A percentile compares a stretch with the other conserved stretches of the same genome.
Conservation (phyloP, 345 rosid genomes). For the Aquilaria malaccensis region DNA sequence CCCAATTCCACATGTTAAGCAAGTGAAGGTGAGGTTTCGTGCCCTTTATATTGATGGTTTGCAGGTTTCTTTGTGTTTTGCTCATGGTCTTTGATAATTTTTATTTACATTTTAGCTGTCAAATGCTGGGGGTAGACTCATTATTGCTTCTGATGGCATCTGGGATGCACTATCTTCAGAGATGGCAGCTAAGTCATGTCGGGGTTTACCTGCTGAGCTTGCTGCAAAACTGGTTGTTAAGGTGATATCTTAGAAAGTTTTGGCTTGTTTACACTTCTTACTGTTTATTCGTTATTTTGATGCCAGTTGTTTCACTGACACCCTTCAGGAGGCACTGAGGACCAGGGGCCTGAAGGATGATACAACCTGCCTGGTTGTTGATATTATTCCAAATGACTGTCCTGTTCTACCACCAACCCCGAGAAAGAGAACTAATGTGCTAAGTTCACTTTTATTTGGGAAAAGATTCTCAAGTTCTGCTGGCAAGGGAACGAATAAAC, state of each 20-base stretch:
- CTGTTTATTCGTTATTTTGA: conserved; percentile 8
- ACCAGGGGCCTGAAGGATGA: conserved; percentile 98
- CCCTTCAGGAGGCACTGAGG: conserved; percentile 81
- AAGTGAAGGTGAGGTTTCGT: conserved; percentile 71
- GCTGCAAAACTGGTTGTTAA: conserved; percentile 97
- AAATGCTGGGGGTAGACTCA: conserved; percentile 89
- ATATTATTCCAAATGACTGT: conserved; percentile 77
- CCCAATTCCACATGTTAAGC: conserved; percentile 97
- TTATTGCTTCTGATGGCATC: conserved; percentile 98
- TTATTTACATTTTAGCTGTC: conserved; percentile 52
- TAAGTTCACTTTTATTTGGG: conserved; percentile 58
- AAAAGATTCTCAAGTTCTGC: conserved; percentile 39
- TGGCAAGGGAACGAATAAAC: conserved; percentile 65
- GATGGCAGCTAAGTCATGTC: conserved; percentile 88
- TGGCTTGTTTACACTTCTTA: neutral
- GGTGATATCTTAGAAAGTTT: conserved; percentile 32
- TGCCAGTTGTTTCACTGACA: conserved; percentile 7
- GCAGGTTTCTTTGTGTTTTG: conserved; percentile 5
- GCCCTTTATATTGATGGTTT: conserved; percentile 1
- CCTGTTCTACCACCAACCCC: conserved; percentile 63
- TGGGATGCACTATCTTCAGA: conserved; percentile 97
- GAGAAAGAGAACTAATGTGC: conserved; percentile 60
- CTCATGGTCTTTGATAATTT: conserved; percentile 6
- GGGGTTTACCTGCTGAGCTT: conserved; percentile 93
- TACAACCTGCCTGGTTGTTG: conserved; percentile 98